A percentile compares a stretch with the other conserved stretches of the same genome.
These are phyloP conservation scores for Penicillium sp. DNA, from an alignment of 2,329 filamentous ascomycete genomes.

Conservation along the genomic window DNA sequence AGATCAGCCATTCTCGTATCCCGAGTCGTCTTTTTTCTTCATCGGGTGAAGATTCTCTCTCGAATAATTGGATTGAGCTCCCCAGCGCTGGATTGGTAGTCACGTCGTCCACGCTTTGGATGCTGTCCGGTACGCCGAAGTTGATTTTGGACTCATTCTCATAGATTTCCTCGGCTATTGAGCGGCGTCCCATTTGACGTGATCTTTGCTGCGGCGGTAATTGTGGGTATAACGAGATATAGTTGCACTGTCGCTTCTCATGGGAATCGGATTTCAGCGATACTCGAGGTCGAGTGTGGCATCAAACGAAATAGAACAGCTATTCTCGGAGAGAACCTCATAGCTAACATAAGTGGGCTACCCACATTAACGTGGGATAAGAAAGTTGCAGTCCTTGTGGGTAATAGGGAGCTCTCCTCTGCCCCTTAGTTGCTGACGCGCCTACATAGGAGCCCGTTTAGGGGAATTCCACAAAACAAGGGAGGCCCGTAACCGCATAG, in stretches of 20 bases:
- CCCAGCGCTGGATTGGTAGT: constrained; percentile 13
- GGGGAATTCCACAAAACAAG: constrained; percentile 5
- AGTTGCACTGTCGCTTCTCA: background rate
- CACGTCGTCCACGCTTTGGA: constrained; percentile 14
- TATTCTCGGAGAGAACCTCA: background rate
- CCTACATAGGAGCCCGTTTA: background rate
- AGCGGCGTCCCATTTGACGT: constrained; percentile 18
- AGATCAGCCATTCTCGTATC: constrained; percentile 43
- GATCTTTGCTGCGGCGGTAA: background rate
- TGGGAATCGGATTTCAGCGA: background rate
- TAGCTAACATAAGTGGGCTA: background rate
- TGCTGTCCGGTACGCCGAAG: constrained; percentile 14
- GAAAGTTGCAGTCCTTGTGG: background rate
- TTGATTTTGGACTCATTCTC: constrained; percentile 18
- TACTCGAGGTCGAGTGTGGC: background rate
- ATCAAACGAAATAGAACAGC: background rate
- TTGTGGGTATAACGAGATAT: background rate
- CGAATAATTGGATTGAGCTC: constrained; percentile 23
- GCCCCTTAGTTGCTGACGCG: background rate
- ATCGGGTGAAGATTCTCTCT: constrained; percentile 13
- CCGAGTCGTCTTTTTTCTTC: constrained; percentile 39
- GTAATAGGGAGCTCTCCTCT: background rate
- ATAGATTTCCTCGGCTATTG: constrained; percentile 10
- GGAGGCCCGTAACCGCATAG: background rate
- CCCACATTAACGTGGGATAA: background rate